Evolutionary conservation across 257 asterid genomes (phyloP), one percentile per base, ranked within the genome.

Genomic region (Solanum ahanhuiri): DNA sequence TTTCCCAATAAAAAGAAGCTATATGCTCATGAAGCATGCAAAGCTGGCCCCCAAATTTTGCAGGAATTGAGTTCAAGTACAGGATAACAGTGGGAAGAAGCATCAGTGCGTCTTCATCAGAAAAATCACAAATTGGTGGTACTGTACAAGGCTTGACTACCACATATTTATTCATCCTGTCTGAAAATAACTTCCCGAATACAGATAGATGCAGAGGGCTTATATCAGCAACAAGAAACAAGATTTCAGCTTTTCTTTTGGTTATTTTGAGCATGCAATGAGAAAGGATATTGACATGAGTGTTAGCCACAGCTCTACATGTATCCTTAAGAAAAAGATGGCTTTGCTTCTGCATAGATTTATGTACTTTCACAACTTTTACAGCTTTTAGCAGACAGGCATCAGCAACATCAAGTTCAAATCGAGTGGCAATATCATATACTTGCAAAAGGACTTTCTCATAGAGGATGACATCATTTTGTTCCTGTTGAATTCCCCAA

Each of bases 361-460:
- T 90, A 58, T 85, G 94, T 85, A 75, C 66, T 90, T 91, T 89
- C 75, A 92, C 90, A 12, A 93, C 90, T 90, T 89, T 95, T 72
- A 93, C 87, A 86, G 98, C 98, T 88, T 94, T 93, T 57, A 94
- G 93, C 87, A 95, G 92, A 89, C 98, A 95, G 30, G 82, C 71
- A 91, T 94, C 93, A 77, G 93, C 95, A 89, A 90, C 88, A 75
- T 95, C 96, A 63, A 92, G 93, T 73, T 92, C 91, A 89, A 90
- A 83, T 82, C 41, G 88, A 71, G 85, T 33, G 87, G 92, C 91
- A 82, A 93, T 90, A 89, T 90, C 93, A 63, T 89, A 81, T 83
- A 95, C 90, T 73, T 89, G 92, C 85, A 72, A 87, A 91, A 91
- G 87, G 37, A 91, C 85, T 87, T 79, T 89, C 91, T 93, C 96